Evolutionary conservation across 495 filamentous ascomycete genomes (phyloP).

Genomic region (Penicillium verhagenii): DNA sequence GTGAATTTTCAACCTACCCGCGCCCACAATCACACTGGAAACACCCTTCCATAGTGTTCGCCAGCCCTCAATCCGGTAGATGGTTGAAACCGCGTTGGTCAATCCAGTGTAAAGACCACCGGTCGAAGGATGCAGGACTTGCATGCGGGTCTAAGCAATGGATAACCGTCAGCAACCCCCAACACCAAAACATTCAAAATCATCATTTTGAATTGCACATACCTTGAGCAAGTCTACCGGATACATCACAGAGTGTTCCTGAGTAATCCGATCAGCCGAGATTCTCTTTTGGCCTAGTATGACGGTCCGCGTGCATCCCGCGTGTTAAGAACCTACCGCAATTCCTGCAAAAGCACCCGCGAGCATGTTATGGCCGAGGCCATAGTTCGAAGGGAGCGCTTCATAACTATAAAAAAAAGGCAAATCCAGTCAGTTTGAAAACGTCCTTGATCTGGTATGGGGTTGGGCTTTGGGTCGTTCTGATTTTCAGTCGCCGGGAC

Average conservation of each 20-base stretch:
- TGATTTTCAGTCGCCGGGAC: not conserved
- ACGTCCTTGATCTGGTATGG: not conserved
- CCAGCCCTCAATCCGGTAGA: slow-evolving; percentile 84
- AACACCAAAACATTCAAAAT: not conserved
- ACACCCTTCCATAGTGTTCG: slow-evolving; percentile 94
- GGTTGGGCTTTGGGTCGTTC: not conserved
- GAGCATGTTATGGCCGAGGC: slow-evolving; percentile 73
- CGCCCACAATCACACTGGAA: slow-evolving; percentile 92
- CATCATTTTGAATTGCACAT: slow-evolving; percentile 29
- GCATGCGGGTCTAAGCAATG: slow-evolving; percentile 81
- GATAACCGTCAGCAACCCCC: slow-evolving; percentile 10
- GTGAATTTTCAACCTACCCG: slow-evolving; percentile 56
- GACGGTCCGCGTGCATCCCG: not conserved
- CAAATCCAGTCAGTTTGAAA: slow-evolving; percentile 20
- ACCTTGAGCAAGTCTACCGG: slow-evolving; percentile 98
- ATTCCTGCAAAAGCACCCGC: slow-evolving; percentile 98
- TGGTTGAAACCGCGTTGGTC: slow-evolving; percentile 87
- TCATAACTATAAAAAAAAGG: slow-evolving; percentile 62
- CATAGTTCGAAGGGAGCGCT: slow-evolving; percentile 67
- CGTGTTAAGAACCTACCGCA: slow-evolving; percentile 59
- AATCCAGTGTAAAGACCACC: slow-evolving; percentile 85
- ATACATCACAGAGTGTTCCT: slow-evolving; percentile 96
- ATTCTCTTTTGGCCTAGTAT: not conserved
- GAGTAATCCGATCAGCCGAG: slow-evolving; percentile 19
- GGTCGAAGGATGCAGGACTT: slow-evolving; percentile 87